phyloP scores from a whole-genome alignment of 148 eudicot genomes.

The Rhododendron ferrugineum region DNA sequence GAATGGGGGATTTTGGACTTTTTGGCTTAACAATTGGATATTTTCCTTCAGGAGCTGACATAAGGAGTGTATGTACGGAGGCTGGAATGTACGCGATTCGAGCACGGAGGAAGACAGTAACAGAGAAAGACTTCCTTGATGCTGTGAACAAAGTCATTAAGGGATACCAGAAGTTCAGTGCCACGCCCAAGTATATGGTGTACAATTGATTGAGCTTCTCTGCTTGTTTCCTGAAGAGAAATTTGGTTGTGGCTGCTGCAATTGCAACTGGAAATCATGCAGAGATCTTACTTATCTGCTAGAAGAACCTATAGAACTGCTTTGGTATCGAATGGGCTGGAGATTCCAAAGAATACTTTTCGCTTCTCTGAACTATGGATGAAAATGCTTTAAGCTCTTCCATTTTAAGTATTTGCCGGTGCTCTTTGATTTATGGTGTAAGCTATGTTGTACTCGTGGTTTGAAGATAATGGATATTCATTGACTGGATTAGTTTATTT shows the following conservation, averaged over 20 bases:
- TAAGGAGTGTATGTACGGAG: slow-evolving; percentile 93
- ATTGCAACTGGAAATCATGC: neutral
- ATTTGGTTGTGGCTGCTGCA: neutral
- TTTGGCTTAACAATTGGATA: neutral
- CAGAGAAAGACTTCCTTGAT: slow-evolving; percentile 91
- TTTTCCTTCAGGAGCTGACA: slow-evolving; percentile 68
- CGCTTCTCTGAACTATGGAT: neutral
- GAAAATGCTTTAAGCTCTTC: neutral
- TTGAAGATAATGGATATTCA: neutral
- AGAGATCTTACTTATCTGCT: neutral
- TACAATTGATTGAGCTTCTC: slow-evolving; percentile 47
- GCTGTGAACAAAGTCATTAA: slow-evolving; percentile 97
- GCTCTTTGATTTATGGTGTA: neutral
- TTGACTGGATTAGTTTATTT: neutral
- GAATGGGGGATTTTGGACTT: neutral
- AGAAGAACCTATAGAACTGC: neutral
- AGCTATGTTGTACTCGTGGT: neutral
- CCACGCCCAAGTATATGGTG: slow-evolving; percentile 94
- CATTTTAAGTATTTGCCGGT: neutral
- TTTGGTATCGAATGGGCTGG: neutral
- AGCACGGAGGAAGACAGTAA: slow-evolving; percentile 86
- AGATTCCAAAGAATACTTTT: neutral
- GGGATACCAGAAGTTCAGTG: slow-evolving; percentile 97
- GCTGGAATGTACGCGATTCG: slow-evolving; percentile 96
- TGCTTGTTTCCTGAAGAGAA: neutral